Percentiles rank a stretch among this genome's conserved stretches.
Conservation (phyloP, 2,329 filamentous ascomycete genomes). For the Exophiala dermatitidis region DNA sequence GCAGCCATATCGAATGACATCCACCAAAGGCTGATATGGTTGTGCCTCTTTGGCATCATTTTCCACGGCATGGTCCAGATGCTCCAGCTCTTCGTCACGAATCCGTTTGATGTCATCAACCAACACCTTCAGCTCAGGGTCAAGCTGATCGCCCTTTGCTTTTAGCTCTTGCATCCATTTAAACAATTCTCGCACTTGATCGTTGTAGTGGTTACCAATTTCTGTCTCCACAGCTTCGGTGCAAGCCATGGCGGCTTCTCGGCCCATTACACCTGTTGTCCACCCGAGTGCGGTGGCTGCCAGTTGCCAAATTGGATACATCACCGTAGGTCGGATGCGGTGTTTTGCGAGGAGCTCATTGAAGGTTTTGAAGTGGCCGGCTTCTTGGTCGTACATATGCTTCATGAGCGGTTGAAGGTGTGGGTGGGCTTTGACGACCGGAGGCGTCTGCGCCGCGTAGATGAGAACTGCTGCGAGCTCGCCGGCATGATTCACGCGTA, state of each 20-base stretch:
- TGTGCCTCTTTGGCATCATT: constrained; percentile 85
- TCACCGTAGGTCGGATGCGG: constrained; percentile 81
- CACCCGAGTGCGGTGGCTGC: constrained; percentile 78
- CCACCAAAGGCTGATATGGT: constrained; percentile 82
- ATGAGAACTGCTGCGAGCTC: constrained; percentile 95
- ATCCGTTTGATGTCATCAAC: constrained; percentile 71
- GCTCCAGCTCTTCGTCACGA: constrained; percentile 91
- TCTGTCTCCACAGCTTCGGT: constrained; percentile 98
- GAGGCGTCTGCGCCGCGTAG: constrained; percentile 80
- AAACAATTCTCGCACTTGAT: constrained; percentile 73
- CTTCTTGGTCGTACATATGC: constrained; percentile 98
- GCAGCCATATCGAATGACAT: constrained; percentile 82
- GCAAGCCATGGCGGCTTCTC: constrained; percentile 95
- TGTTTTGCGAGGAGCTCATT: constrained; percentile 76
- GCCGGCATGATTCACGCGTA: constrained; percentile 94
- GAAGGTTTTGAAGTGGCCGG: constrained; percentile 76
- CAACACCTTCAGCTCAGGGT: constrained; percentile 67
- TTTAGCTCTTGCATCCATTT: constrained; percentile 75
- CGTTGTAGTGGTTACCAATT: constrained; percentile 93
- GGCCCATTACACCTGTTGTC: constrained; percentile 79
- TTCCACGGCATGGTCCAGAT: constrained; percentile 89
- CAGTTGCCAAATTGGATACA: constrained; percentile 83
- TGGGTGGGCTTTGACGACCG: constrained; percentile 71
- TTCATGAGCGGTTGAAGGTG: constrained; percentile 85
- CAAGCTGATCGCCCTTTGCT: constrained; percentile 68